Conservation (phyloP, 257 asterid genomes). For the Primulina huaijiensis region DNA sequence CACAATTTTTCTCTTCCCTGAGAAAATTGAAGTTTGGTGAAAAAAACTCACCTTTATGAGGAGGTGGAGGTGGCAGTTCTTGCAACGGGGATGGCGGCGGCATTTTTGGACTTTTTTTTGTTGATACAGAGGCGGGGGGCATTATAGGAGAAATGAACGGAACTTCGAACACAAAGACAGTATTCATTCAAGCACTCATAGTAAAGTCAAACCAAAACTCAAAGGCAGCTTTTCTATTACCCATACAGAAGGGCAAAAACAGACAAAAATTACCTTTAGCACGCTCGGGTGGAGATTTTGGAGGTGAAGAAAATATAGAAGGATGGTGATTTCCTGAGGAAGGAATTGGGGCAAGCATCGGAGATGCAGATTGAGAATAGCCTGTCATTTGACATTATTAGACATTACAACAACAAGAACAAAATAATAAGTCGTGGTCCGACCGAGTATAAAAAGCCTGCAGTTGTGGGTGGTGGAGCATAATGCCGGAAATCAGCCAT, state of each 20-base stretch:
- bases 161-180: constrained; percentile 43
- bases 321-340: constrained; percentile 33
- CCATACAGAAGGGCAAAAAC: constrained; percentile 18
- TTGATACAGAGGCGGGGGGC: constrained; percentile 40
- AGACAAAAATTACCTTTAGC: constrained; percentile 35
- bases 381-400: constrained; percentile 35
- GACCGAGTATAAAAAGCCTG: constrained; percentile 29
- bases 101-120: constrained; percentile 45
- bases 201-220: constrained; percentile 20
- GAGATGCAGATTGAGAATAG: constrained; percentile 29
- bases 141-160: constrained; percentile 51
- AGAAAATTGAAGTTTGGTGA: not conserved
- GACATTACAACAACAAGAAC: constrained; percentile 14
- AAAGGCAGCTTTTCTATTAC: constrained; percentile 12
- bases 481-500: constrained; percentile 29
- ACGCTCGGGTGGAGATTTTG: constrained; percentile 37
- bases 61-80: constrained; percentile 88
- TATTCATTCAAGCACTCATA: constrained; percentile 29
- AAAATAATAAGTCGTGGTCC: constrained; percentile 3
- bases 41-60: constrained; percentile 56
- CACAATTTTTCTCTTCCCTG: not conserved
- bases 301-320: constrained; percentile 43
- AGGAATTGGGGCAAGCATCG: constrained; percentile 33
- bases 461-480: constrained; percentile 33
- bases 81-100: constrained; percentile 48